Base-by-base conservation (phyloP, 441 rosid genomes). In the Arabidopsis lyrata region DNA sequence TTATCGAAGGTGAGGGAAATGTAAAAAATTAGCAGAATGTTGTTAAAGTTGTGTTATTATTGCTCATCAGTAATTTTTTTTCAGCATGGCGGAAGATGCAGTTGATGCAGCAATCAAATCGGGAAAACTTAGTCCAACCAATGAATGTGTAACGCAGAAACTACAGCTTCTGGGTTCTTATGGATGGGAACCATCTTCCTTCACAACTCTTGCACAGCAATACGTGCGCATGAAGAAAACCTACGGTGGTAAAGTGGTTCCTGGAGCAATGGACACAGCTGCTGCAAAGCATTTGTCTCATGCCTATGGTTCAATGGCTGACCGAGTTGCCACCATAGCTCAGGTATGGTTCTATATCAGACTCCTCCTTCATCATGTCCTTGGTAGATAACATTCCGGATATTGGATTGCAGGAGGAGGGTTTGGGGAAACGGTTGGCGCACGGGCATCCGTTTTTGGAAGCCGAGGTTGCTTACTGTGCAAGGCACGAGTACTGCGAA, bases 31-130 rank as follows among this genome's bases (percentile, higher is more conserved):
- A 60, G 69, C 47, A 15, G 12, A 44, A 36, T 18, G 32, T 20
- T 34, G 32, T 36, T 24, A 35, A 70, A 66, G 49, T 18, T 77
- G 53, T 38, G 61, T 63, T 18, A 48, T 11, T 47, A 34, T 8
- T 39, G 42, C 68, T 57, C 47, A 74, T 54, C 4, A 1, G 27
- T 66, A 16, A 61, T 52, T 58, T 15, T 6, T 84, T 89, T 63
- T 80, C 95, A 92, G 99, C 78, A 92, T 92, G 99, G 99, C 97
- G 80, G 96, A 95, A 84, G 97, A 92, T 83, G 99, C 99, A 59
- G 97, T 95, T 68, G 72, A 89, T 81, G 90, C 87, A 44, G 96
- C 97, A 69, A 84, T 95, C 65, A 86, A 86, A 77, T 86, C 93
- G 4, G 97, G 94, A 74, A 86, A 85, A 52, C 82, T 95, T 57